phyloP scores from a whole-genome alignment of 1,284 basidiomycete species.

The Phylloporus gajari region DNA sequence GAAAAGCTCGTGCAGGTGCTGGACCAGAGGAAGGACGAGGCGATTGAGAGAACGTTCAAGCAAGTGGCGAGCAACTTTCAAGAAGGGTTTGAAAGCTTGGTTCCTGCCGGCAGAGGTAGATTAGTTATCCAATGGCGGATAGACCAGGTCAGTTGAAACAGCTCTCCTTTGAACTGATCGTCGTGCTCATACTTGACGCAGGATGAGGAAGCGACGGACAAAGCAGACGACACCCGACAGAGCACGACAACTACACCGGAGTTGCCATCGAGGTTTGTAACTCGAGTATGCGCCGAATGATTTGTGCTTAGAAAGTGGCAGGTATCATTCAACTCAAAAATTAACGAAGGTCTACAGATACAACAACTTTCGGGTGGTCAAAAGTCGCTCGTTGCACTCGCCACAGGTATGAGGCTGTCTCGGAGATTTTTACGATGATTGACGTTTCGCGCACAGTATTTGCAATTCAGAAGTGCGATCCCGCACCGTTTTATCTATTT shows the following conservation, averaged over 20 bases:
- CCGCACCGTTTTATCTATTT: slow-evolving; percentile 99
- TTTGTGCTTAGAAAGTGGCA: slow-evolving; percentile 40
- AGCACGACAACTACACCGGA: slow-evolving; percentile 91
- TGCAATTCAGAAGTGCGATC: slow-evolving; percentile 99
- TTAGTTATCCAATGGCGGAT: slow-evolving; percentile 92
- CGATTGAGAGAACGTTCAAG: slow-evolving; percentile 98
- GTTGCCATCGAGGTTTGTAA: slow-evolving; percentile 86
- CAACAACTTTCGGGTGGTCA: slow-evolving; percentile 98
- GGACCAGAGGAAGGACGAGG: slow-evolving; percentile 97
- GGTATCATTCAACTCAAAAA: slow-evolving; percentile 99
- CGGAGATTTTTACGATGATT: neutral
- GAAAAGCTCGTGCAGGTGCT: slow-evolving; percentile 94
- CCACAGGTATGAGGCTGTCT: slow-evolving; percentile 69
- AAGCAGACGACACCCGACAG: slow-evolving; percentile 75
- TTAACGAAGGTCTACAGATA: slow-evolving; percentile 94
- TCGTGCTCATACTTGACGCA: slow-evolving; percentile 34
- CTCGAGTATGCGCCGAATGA: neutral
- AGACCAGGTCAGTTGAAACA: slow-evolving; percentile 70
- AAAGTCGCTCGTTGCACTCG: slow-evolving; percentile 96
- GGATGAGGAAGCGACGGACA: slow-evolving; percentile 77
- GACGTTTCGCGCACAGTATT: slow-evolving; percentile 70
- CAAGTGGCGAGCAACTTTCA: slow-evolving; percentile 97
- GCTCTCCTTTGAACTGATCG: neutral
- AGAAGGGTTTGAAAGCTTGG: slow-evolving; percentile 97
- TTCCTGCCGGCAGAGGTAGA: slow-evolving; percentile 90